Conservation (phyloP, 768 basidiomycete genomes). For the Psilocybe cyanescens region DNA sequence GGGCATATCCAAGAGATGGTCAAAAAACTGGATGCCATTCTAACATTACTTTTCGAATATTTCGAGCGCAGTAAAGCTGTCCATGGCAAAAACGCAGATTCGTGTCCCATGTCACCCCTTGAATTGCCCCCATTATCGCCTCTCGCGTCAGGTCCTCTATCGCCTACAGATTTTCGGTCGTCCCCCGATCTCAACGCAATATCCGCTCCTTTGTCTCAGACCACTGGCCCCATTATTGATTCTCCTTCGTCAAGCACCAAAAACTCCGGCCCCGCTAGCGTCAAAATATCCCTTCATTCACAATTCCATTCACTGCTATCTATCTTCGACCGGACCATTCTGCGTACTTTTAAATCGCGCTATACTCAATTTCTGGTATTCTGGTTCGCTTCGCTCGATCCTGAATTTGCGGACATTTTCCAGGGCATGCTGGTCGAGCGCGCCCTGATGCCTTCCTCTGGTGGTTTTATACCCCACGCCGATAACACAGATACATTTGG, state of each 20-base stretch:
- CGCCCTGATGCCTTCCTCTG: constrained; percentile 61
- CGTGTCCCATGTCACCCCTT: constrained; percentile 30
- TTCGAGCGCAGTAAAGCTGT: constrained; percentile 55
- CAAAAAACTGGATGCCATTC: constrained; percentile 87
- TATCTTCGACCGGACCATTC: constrained; percentile 92
- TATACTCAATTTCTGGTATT: constrained; percentile 98
- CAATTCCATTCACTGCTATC: constrained; percentile 89
- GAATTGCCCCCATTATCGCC: constrained; percentile 40
- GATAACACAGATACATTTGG: constrained; percentile 6
- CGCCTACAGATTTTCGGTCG: not conserved
- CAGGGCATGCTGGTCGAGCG: constrained; percentile 94
- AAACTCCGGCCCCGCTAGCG: constrained; percentile 1
- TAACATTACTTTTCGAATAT: constrained; percentile 85
- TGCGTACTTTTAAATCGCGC: constrained; percentile 95
- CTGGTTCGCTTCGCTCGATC: constrained; percentile 90
- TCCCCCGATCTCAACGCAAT: not conserved
- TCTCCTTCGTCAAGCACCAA: constrained; percentile 13
- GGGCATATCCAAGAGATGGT: constrained; percentile 86
- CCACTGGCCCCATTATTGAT: not conserved
- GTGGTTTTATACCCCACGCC: constrained; percentile 12
- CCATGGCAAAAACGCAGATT: constrained; percentile 18
- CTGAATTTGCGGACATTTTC: constrained; percentile 90
- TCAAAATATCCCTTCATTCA: constrained; percentile 35
- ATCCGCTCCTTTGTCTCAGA: not conserved
- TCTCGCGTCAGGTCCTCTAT: constrained; percentile 20